Evolutionary conservation across 352 stramenopile genomes (phyloP).

Genomic region (Globisporangium barbulae): DNA sequence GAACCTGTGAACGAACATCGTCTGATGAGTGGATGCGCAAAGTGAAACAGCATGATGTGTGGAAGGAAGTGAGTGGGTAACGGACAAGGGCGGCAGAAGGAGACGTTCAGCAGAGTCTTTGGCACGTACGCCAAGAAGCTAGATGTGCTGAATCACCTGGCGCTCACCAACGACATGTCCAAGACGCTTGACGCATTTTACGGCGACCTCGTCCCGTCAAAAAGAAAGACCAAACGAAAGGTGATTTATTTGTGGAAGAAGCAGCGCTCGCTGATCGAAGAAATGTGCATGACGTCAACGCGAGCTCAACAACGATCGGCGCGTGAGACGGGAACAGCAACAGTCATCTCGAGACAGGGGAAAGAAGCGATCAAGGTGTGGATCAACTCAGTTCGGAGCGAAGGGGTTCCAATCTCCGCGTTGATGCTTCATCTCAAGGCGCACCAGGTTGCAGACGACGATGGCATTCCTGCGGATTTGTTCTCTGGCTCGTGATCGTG

Average conservation of each 20-base stretch:
- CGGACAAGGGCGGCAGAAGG: background rate
- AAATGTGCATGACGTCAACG: background rate
- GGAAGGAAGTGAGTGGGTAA: background rate
- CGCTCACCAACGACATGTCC: background rate
- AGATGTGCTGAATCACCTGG: background rate
- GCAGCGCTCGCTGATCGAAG: background rate
- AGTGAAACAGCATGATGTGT: background rate
- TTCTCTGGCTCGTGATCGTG: background rate
- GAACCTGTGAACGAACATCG: background rate
- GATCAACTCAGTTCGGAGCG: background rate
- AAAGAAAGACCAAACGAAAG: background rate
- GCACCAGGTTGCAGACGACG: background rate
- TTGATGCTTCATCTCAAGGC: background rate
- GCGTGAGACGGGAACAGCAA: background rate
- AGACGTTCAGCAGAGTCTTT: conserved; percentile 2
- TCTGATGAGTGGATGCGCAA: no score
- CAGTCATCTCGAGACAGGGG: background rate
- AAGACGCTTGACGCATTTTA: conserved; percentile 1
- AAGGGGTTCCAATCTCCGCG: background rate
- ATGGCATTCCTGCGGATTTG: background rate
- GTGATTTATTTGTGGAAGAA: background rate
- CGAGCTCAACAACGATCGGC: background rate
- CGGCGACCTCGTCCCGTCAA: background rate
- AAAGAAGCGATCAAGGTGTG: background rate
- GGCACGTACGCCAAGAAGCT: background rate